A percentile compares a stretch with the other conserved stretches of the same genome.
Conservation (phyloP, 306 rosid species). For the Elaeagnus macrophylla region DNA sequence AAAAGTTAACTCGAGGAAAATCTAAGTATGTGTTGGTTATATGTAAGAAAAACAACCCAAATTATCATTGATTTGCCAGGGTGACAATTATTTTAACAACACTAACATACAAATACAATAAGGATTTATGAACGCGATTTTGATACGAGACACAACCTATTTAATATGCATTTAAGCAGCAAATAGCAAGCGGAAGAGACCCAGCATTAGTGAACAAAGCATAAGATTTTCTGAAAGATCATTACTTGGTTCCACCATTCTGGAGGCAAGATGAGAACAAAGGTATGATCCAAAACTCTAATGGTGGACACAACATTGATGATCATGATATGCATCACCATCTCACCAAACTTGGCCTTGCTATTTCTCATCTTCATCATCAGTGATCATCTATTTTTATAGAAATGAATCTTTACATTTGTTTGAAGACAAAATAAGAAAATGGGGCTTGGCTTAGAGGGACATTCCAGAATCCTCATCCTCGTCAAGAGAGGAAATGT, state of each 20-base stretch:
- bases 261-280: constrained; percentile 83
- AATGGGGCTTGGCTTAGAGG: constrained; percentile 27
- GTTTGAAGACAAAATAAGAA: background rate
- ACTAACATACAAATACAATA: too few relatives aligned
- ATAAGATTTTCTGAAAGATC: constrained; percentile 67
- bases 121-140: too few relatives aligned
- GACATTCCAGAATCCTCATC: constrained; percentile 95
- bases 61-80: too few relatives aligned
- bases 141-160: too few relatives aligned
- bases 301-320: constrained; percentile 54
- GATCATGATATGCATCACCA: constrained; percentile 37
- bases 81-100: too few relatives aligned
- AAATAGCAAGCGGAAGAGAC: constrained; percentile 72
- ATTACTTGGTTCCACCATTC: constrained; percentile 66
- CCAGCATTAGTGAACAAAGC: constrained; percentile 79
- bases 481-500: constrained; percentile 67
- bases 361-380: constrained; percentile 1
- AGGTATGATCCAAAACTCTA: constrained; percentile 50
- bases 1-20: too few relatives aligned
- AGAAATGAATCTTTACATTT: too few relatives aligned
- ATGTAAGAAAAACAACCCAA: too few relatives aligned
- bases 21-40: too few relatives aligned
- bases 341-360: constrained; percentile 35
- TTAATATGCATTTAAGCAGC: too few relatives aligned
- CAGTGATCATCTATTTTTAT: background rate